These are phyloP conservation scores for Umbelopsis ramanniana DNA, from an alignment of 192 early-diverging fungal genomes.

Conservation along the genomic window DNA sequence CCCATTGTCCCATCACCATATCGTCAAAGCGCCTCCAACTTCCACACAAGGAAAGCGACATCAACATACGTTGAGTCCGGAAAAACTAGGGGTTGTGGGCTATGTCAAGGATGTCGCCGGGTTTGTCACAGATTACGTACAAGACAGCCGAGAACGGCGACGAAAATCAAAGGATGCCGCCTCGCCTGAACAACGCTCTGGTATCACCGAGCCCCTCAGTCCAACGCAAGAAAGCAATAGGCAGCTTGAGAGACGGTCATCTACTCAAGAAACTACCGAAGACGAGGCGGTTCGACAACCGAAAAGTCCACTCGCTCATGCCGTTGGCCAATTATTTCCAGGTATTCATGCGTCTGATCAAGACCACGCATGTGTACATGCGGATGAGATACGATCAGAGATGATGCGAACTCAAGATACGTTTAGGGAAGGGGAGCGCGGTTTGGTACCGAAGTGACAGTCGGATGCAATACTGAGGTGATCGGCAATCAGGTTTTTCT, in stretches of 20 bases:
- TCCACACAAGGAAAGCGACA: neutral
- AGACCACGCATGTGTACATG: constrained; percentile 28
- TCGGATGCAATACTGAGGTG: neutral
- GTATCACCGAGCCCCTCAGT: neutral
- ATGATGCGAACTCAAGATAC: constrained; percentile 26
- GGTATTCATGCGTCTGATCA: constrained; percentile 7
- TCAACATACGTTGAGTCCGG: constrained; percentile 41
- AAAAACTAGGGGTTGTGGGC: constrained; percentile 43
- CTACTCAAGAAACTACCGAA: neutral
- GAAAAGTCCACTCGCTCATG: constrained; percentile 29
- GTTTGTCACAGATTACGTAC: constrained; percentile 38
- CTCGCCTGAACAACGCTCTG: neutral
- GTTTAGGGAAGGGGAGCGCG: neutral
- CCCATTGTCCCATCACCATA: constrained; percentile 27
- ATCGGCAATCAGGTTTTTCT: neutral
- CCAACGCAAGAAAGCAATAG: neutral
- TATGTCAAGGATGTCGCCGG: constrained; percentile 47
- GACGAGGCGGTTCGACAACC: neutral
- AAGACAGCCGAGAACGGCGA: constrained; percentile 26
- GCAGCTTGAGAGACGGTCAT: neutral
- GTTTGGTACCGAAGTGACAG: neutral
- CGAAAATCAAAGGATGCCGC: neutral
- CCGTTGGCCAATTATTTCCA: constrained; percentile 35
- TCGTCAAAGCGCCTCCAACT: neutral
- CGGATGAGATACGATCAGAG: constrained; percentile 31